A percentile compares a stretch with the other conserved stretches of the same genome.
phyloP scores from a whole-genome alignment of 306 rosid species.

The Sophora flavescens region DNA sequence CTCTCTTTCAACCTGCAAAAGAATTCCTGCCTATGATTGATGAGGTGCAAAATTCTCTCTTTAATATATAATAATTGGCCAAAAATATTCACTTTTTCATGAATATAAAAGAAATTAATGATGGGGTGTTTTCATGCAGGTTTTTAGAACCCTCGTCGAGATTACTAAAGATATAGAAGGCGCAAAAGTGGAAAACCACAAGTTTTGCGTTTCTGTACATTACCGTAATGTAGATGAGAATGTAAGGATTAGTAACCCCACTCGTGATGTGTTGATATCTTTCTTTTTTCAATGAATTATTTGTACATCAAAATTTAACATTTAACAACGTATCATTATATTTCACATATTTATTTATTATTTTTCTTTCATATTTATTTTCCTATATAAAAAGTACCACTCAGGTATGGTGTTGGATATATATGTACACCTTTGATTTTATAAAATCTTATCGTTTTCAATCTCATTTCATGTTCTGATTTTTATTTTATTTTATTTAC shows the following conservation, averaged over 20 bases:
- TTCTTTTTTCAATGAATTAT: neutral
- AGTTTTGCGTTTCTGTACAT: slow-evolving; percentile 96
- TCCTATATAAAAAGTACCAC: too few relatives aligned
- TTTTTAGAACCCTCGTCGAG: slow-evolving; percentile 82
- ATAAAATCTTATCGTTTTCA: neutral
- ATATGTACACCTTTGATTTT: too few relatives aligned
- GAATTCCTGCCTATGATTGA: slow-evolving; percentile 87
- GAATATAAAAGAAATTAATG: neutral
- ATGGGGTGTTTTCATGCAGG: slow-evolving; percentile 54
- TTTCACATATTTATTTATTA: too few relatives aligned
- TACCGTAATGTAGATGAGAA: slow-evolving; percentile 92
- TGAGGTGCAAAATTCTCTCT: slow-evolving; percentile 59
- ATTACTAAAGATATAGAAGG: slow-evolving; percentile 77
- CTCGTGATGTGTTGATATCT: slow-evolving; percentile 8
- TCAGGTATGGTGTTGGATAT: too few relatives aligned
- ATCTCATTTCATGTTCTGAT: slow-evolving; percentile 5
- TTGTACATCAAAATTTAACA: too few relatives aligned
- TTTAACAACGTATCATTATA: too few relatives aligned
- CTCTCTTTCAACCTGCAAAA: slow-evolving; percentile 89
- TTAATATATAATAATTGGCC: neutral
- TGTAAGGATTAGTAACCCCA: slow-evolving; percentile 46
- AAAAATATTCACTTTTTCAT: neutral
- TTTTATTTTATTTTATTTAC: neutral
- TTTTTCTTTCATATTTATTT: too few relatives aligned
- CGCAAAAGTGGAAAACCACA: slow-evolving; percentile 89